These are phyloP conservation scores for Ophiostoma triangulosporum DNA, from an alignment of 2,329 filamentous ascomycete species.

Conservation along the genomic window DNA sequence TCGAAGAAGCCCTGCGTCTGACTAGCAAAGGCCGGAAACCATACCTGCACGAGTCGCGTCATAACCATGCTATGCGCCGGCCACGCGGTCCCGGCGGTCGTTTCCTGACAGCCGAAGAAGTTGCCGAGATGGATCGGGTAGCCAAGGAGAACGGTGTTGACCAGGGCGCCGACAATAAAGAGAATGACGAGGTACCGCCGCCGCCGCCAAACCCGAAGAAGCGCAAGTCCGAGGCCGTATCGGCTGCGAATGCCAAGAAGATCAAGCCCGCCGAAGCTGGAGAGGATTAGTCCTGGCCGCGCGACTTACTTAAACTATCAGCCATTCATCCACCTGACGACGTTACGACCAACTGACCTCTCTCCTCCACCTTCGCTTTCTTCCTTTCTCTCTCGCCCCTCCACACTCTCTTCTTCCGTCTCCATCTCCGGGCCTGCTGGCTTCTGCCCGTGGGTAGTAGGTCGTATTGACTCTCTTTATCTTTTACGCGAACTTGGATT, in stretches of 20 bases:
- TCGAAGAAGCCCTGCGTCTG: slow-evolving; percentile 82
- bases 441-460: not conserved
- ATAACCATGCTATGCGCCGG: slow-evolving; percentile 95
- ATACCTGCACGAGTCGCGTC: slow-evolving; percentile 91
- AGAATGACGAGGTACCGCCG: slow-evolving; percentile 11
- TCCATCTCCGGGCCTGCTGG: not conserved
- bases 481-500: not conserved
- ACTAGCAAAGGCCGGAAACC: slow-evolving; percentile 94
- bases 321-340: not conserved
- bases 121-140: slow-evolving; percentile 67
- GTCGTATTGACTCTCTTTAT: not conserved
- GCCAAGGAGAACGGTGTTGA: slow-evolving; percentile 31
- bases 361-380: not conserved
- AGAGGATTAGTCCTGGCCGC: not conserved
- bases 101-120: slow-evolving; percentile 92
- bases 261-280: slow-evolving; percentile 25
- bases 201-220: slow-evolving; percentile 29
- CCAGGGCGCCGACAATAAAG: slow-evolving; percentile 25
- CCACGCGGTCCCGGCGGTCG: slow-evolving; percentile 87
- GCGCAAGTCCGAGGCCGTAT: slow-evolving; percentile 43
- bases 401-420: not conserved
- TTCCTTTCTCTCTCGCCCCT: not conserved
- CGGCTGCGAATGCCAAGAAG: slow-evolving; percentile 39
- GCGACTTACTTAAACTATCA: no score
- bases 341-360: not conserved